Base-by-base conservation (phyloP, 805 yeast species). In the Cyberlindnera veronae region DNA sequence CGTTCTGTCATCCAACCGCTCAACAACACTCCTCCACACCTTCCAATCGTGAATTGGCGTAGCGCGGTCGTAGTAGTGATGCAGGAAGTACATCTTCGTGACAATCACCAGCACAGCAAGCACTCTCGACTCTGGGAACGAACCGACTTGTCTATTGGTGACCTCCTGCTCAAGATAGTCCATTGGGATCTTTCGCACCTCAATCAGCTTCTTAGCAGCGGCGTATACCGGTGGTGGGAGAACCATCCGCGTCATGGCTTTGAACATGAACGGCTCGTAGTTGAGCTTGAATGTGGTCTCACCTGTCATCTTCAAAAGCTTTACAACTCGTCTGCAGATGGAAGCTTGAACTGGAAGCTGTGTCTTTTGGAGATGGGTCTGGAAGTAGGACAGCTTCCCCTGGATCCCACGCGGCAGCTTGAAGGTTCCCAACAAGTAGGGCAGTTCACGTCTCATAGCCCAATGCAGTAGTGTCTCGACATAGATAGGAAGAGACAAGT, bases 171-270 rank as follows among this genome's bases (percentile, higher is more conserved):
- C n/a, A n/a, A n/a, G n/a, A n/a, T n/a, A n/a, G n/a, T n/a, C n/a
- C n/a, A n/a, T n/a, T n/a, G n/a, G n/a, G n/a, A n/a, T n/a, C n/a
- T n/a, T n/a, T n/a, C 26, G 26, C 12, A 22, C 6, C 31, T 57
- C 36, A 5, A 71, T 43, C 3, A 61, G 35, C 6, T 56, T 57
- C 17, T 54, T 50, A 10, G 67, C 63, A 21, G 69, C 57, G 0
- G 55, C 39, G 19, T 72, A 71, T 3, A 81, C 50, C 29, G 73
- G 74, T 3, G 79, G 67, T 1, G 89, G 76, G 6, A 80, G 48
- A 13, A 73, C 54, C 31, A 73, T 48, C 31, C 73, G 72, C 4
- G 67, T 57, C 4, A 71, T 59, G 1, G 68, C 42, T 41, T 66
- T 64, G 39, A 75, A 61, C 4, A 77, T 32, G 6, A 73, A 48